phyloP scores from a whole-genome alignment of 495 filamentous ascomycete genomes.

The Aspergillus indologenus region DNA sequence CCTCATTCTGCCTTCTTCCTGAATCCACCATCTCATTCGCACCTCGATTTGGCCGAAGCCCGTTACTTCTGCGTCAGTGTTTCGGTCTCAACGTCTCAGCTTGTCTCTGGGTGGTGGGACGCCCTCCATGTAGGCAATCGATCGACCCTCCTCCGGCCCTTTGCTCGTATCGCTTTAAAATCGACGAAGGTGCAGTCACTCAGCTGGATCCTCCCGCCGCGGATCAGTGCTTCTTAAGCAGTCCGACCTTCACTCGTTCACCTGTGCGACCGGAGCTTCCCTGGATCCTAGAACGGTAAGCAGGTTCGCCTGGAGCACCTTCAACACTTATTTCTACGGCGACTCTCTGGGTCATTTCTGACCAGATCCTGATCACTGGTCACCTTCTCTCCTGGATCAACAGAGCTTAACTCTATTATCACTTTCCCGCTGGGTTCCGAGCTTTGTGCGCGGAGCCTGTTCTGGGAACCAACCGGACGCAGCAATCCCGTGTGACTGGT shows the following conservation, averaged over 20 bases:
- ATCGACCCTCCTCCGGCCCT: neutral
- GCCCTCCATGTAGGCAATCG: conserved; percentile 1
- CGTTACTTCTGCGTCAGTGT: neutral
- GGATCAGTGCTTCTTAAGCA: neutral
- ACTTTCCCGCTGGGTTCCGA: neutral
- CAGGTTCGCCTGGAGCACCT: neutral
- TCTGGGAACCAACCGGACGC: neutral
- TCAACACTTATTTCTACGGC: neutral
- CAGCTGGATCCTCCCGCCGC: neutral
- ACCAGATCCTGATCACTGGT: neutral
- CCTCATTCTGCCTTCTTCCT: neutral
- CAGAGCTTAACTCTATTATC: neutral
- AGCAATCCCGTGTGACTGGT: neutral
- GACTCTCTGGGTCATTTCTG: neutral
- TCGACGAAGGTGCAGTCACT: neutral
- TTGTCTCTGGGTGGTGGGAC: neutral
- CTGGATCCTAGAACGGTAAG: neutral
- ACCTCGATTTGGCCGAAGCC: neutral
- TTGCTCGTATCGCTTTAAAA: conserved; percentile 1
- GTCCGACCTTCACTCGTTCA: neutral
- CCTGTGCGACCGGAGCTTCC: neutral
- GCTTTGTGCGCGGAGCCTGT: neutral
- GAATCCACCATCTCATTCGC: neutral
- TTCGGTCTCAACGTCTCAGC: neutral
- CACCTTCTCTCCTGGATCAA: neutral